Conservation (phyloP, 148 eudicot species). For the Chenopodium quinoa region DNA sequence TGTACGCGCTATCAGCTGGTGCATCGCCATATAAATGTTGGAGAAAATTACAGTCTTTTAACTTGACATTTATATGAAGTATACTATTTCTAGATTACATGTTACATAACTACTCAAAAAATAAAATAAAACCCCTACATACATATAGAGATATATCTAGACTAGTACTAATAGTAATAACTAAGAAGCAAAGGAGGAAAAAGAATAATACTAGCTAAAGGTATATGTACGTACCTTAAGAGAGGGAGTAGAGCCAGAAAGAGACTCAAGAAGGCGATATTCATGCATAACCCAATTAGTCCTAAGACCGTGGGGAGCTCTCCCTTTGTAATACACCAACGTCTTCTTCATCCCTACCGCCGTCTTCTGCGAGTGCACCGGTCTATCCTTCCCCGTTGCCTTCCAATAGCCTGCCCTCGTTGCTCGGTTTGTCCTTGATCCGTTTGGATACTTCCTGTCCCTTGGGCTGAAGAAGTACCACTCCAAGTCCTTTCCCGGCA, state of each 20-base stretch:
- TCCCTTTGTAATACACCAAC: slow-evolving; percentile 44
- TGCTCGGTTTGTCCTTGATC: slow-evolving; percentile 50
- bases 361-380: slow-evolving; percentile 33
- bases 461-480: slow-evolving; percentile 55
- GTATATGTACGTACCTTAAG: slow-evolving; percentile 29
- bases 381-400: slow-evolving; percentile 45
- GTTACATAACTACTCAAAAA: too few species aligned
- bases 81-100: too few species aligned
- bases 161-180: too few species aligned
- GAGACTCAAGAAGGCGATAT: slow-evolving; percentile 43
- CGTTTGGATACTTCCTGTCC: slow-evolving; percentile 46
- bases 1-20: background rate
- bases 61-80: too few species aligned
- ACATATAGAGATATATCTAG: too few species aligned
- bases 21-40: too few species aligned
- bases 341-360: slow-evolving; percentile 50
- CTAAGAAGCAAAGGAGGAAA: too few species aligned
- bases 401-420: slow-evolving; percentile 45
- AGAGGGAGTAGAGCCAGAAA: slow-evolving; percentile 33
- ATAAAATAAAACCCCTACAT: too few species aligned
- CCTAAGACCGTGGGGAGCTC: slow-evolving; percentile 48
- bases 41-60: too few species aligned
- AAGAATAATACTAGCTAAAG: background rate
- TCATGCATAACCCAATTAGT: slow-evolving; percentile 52
- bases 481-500: slow-evolving; percentile 48